A percentile compares a stretch with the other conserved stretches of the same genome.
These are phyloP conservation scores for Rosellinia necatrix DNA, from an alignment of 2,329 filamentous ascomycete genomes.

Conservation along the genomic window DNA sequence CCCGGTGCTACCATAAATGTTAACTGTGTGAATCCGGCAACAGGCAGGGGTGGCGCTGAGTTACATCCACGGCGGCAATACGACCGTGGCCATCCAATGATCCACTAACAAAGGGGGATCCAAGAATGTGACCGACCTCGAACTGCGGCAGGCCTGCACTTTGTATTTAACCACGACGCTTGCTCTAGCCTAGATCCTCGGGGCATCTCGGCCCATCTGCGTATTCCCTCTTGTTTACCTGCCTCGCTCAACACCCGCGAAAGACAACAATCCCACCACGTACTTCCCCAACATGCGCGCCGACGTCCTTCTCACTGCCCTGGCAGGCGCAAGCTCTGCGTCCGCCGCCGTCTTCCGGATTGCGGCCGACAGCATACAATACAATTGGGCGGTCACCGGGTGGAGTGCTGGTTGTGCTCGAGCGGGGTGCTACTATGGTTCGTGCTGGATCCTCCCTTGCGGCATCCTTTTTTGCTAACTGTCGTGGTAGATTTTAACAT, in stretches of 20 bases:
- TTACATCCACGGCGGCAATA: constrained; percentile 33
- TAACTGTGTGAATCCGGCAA: constrained; percentile 28
- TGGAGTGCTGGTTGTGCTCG: constrained; percentile 34
- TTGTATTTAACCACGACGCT: constrained; percentile 16
- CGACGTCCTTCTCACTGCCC: constrained; percentile 31
- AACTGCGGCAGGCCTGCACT: not conserved
- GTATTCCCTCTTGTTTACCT: too few relatives aligned
- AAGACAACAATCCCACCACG: not conserved
- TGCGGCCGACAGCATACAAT: constrained; percentile 28
- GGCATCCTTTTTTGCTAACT: constrained; percentile 23
- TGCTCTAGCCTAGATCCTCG: not conserved
- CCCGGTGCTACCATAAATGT: constrained; percentile 30
- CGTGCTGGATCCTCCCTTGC: constrained; percentile 2
- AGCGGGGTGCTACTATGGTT: constrained; percentile 37
- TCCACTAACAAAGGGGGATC: constrained; percentile 21
- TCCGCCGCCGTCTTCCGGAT: constrained; percentile 32
- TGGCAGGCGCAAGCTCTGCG: constrained; percentile 31
- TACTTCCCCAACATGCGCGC: constrained; percentile 35
- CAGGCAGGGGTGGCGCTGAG: constrained; percentile 29
- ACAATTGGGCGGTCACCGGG: constrained; percentile 37
- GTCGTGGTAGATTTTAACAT: constrained; percentile 38
- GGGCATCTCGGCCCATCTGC: not conserved
- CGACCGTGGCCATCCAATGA: constrained; percentile 22
- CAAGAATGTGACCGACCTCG: constrained; percentile 20
- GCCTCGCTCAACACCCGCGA: not conserved